These are phyloP conservation scores for Penicillium griseofulvum DNA, from an alignment of 2,329 filamentous ascomycete species.

Conservation along the genomic window DNA sequence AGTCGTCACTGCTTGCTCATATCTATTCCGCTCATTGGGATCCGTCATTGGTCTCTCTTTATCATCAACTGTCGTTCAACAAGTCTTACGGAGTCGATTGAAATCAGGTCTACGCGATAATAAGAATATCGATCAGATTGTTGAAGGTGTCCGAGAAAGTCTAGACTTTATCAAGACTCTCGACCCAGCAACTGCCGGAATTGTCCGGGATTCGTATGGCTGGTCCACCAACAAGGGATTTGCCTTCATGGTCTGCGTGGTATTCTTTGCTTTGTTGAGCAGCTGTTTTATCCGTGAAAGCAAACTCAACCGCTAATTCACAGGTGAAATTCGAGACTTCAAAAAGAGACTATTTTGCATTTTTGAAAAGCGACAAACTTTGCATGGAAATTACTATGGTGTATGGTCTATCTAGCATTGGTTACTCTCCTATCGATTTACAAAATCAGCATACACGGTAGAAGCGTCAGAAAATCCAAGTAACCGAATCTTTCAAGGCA, in stretches of 20 bases:
- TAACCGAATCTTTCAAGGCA: too few relatives aligned
- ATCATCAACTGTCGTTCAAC: slow-evolving; percentile 69
- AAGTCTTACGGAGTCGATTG: slow-evolving; percentile 60
- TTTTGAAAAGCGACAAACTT: background rate
- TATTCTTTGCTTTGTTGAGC: slow-evolving; percentile 48
- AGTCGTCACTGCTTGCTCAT: slow-evolving; percentile 73
- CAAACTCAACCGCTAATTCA: slow-evolving; percentile 44
- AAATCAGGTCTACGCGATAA: slow-evolving; percentile 54
- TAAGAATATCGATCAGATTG: slow-evolving; percentile 62
- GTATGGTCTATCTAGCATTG: background rate
- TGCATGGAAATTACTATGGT: background rate
- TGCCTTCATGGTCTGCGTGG: slow-evolving; percentile 50
- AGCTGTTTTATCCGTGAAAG: slow-evolving; percentile 58
- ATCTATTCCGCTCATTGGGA: slow-evolving; percentile 74
- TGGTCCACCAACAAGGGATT: slow-evolving; percentile 54
- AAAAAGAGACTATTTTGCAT: background rate
- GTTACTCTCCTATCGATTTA: too few relatives aligned
- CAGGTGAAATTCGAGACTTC: background rate
- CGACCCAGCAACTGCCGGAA: slow-evolving; percentile 56
- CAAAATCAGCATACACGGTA: too few relatives aligned
- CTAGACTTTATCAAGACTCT: slow-evolving; percentile 66
- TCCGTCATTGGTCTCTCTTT: slow-evolving; percentile 66
- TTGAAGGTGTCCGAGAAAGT: slow-evolving; percentile 66
- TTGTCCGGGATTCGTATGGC: slow-evolving; percentile 68
- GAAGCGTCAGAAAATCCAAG: too few relatives aligned